Percentiles rank a stretch among this genome's conserved stretches.
Evolutionary conservation across 179 eudicot genomes (phyloP).

Genomic region (Drosera spatulata): DNA sequence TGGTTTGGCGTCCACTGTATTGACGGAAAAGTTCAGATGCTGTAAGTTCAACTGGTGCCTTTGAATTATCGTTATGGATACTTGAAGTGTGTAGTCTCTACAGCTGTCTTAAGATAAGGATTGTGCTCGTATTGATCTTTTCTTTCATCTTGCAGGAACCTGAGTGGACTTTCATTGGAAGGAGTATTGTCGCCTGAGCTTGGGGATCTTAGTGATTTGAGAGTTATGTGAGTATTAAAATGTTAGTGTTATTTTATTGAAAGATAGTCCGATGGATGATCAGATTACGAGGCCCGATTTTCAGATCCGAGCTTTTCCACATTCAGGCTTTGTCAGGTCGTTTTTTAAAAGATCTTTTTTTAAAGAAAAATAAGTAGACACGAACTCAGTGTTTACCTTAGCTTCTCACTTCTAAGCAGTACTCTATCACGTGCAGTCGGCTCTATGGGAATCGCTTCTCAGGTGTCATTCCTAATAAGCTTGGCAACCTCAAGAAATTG

Average conservation of each 20-base stretch:
- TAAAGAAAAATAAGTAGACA: too few relatives aligned
- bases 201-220: constrained; percentile 53
- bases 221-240: constrained; percentile 55
- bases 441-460: constrained; percentile 54
- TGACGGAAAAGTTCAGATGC: constrained; percentile 60
- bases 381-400: too few relatives aligned
- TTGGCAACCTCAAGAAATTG: constrained; percentile 42
- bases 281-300: too few relatives aligned
- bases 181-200: constrained; percentile 63
- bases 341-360: too few relatives aligned
- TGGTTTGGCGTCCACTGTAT: constrained; percentile 75
- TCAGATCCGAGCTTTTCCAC: too few relatives aligned
- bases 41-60: constrained; percentile 57
- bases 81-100: too few relatives aligned
- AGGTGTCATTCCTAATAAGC: constrained; percentile 57
- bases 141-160: constrained; percentile 31
- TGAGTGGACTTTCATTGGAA: constrained; percentile 50
- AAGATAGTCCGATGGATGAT: too few relatives aligned
- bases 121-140: background rate
- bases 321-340: too few relatives aligned
- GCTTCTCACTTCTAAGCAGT: background rate
- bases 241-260: background rate
- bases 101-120: too few relatives aligned
- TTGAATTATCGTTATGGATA: background rate
- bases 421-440: constrained; percentile 33